Evolutionary conservation across 495 filamentous ascomycete genomes (phyloP).

Genomic region (Chlorociboria aeruginascens): DNA sequence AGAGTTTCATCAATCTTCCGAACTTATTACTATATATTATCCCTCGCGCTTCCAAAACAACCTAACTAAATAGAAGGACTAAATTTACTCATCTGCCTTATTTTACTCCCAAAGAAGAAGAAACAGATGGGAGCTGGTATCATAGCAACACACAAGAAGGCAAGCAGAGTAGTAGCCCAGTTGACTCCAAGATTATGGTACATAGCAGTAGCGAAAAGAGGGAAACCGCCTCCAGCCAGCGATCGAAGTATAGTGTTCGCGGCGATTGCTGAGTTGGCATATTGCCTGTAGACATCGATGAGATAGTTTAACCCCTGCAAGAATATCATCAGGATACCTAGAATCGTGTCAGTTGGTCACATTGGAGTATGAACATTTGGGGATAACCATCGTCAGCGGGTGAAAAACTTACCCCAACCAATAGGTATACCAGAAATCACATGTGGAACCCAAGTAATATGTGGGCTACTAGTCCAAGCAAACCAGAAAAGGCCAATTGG

Average conservation of each 20-base stretch:
- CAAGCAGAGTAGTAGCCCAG: slow-evolving; percentile 54
- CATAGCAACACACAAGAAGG: slow-evolving; percentile 49
- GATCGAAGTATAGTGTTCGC: slow-evolving; percentile 60
- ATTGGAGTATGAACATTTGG: too few relatives aligned
- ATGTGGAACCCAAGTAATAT: slow-evolving; percentile 57
- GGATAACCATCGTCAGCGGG: too few relatives aligned
- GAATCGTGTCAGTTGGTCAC: too few relatives aligned
- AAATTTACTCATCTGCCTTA: slow-evolving; percentile 29
- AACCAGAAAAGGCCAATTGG: slow-evolving; percentile 50
- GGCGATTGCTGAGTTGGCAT: slow-evolving; percentile 50
- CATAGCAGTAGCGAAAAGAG: slow-evolving; percentile 52
- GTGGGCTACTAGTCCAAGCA: slow-evolving; percentile 62
- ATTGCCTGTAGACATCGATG: slow-evolving; percentile 54
- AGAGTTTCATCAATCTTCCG: too few relatives aligned
- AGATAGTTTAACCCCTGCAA: slow-evolving; percentile 33
- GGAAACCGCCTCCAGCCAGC: slow-evolving; percentile 54
- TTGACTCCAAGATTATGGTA: slow-evolving; percentile 50
- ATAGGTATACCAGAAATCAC: slow-evolving; percentile 60
- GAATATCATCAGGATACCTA: slow-evolving; percentile 35
- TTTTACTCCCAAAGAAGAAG: slow-evolving; percentile 53
- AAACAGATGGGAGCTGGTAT: slow-evolving; percentile 62
- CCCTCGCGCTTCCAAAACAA: too few relatives aligned
- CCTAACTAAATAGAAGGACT: slow-evolving; percentile 4
- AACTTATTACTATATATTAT: too few relatives aligned
- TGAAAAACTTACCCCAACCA: slow-evolving; percentile 40